Percentiles rank a stretch among this genome's conserved stretches.
phyloP scores from a whole-genome alignment of 106 monocot genomes.

The Amphibolis antarctica region DNA sequence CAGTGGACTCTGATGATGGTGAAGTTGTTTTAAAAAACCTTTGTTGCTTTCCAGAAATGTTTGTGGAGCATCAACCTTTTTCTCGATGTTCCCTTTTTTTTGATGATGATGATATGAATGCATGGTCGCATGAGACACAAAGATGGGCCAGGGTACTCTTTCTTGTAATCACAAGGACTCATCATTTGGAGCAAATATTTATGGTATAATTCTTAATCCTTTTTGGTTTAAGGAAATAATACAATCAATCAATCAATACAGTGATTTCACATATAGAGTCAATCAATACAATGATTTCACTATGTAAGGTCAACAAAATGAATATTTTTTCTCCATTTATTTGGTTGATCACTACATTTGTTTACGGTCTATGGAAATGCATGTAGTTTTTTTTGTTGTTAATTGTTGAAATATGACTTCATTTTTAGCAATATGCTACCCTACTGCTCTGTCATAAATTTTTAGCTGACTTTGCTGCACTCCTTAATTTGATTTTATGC shows the following conservation, averaged over 20 bases:
- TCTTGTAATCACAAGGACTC: slow-evolving; percentile 32
- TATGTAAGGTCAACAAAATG: too few species aligned
- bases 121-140: slow-evolving; percentile 55
- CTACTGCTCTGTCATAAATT: too few species aligned
- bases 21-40: slow-evolving; percentile 34
- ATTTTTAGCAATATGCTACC: too few species aligned
- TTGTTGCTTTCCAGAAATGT: slow-evolving; percentile 35
- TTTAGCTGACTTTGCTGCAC: too few species aligned
- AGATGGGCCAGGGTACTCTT: slow-evolving; percentile 73
- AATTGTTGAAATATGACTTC: neutral
- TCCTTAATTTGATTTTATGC: too few species aligned
- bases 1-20: slow-evolving; percentile 6
- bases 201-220: slow-evolving; percentile 25
- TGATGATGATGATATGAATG: slow-evolving; percentile 75
- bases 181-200: slow-evolving; percentile 41
- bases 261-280: too few species aligned
- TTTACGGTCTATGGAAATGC: neutral
- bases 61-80: slow-evolving; percentile 24
- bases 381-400: neutral
- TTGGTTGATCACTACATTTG: too few species aligned
- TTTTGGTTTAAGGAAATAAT: neutral
- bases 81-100: slow-evolving; percentile 20
- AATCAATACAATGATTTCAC: too few species aligned
- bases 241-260: too few species aligned
- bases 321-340: too few species aligned